Conservation (phyloP, 148 eudicot species). For the Tetragonia tetragonoides region DNA sequence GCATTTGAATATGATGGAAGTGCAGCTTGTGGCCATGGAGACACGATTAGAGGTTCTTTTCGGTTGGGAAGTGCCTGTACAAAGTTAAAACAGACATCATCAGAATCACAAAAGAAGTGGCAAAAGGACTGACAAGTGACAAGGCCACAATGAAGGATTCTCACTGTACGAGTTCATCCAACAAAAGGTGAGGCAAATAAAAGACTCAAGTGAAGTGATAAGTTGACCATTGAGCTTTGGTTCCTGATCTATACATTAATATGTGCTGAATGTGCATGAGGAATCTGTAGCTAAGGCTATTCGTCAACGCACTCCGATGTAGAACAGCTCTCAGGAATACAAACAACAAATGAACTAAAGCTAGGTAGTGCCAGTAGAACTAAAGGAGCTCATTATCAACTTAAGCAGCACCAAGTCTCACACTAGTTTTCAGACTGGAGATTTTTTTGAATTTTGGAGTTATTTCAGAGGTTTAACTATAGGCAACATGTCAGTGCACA, state of each 20-base stretch:
- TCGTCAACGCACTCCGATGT: no score
- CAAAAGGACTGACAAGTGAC: background rate
- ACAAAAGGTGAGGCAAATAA: no score
- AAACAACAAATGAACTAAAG: no score
- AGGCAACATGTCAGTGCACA: background rate
- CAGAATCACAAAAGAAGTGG: background rate
- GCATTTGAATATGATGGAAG: constrained; percentile 64
- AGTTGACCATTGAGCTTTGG: no score
- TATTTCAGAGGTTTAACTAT: background rate
- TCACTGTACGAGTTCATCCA: background rate
- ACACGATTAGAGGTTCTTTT: constrained; percentile 73
- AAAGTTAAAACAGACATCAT: background rate
- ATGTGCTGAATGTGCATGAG: no score
- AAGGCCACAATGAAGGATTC: background rate
- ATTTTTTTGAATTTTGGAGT: no score
- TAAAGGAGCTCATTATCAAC: background rate
- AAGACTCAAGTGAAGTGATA: no score
- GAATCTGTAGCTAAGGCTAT: no score
- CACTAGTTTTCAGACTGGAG: no score
- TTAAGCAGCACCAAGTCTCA: no score
- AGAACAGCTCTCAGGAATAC: no score
- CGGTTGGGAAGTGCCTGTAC: constrained; percentile 79
- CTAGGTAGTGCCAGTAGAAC: background rate
- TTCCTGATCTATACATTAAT: no score
- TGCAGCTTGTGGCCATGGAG: constrained; percentile 80